phyloP scores from a whole-genome alignment of 148 eudicot species.

The Polygonum maritimum region DNA sequence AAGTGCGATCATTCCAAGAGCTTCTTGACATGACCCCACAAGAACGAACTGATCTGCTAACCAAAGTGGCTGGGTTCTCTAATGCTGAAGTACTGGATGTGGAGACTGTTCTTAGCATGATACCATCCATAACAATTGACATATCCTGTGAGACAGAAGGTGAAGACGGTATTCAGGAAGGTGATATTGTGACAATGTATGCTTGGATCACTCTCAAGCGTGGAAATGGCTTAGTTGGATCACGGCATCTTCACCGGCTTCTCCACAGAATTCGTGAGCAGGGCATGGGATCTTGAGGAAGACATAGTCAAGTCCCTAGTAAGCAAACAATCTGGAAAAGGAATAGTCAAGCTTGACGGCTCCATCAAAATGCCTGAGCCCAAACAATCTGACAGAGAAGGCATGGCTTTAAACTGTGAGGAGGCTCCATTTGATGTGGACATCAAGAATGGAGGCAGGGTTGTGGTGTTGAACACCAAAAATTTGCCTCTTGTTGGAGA shows the following conservation, averaged over 20 bases:
- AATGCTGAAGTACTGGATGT: conserved; percentile 18
- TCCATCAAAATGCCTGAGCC: conserved; percentile 66
- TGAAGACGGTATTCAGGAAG: conserved; percentile 23
- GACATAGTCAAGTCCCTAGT: conserved; percentile 48
- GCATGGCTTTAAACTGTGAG: conserved; percentile 66
- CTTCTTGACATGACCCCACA: conserved; percentile 23
- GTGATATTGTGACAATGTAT: conserved; percentile 21
- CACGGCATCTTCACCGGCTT: conserved; percentile 76
- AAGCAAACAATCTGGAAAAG: conserved; percentile 35
- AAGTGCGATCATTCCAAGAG: conserved; percentile 22
- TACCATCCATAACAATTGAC: conserved; percentile 25
- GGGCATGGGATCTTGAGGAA: conserved; percentile 78
- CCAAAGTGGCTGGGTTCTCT: conserved; percentile 19
- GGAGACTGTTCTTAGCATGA: conserved; percentile 21
- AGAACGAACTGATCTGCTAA: conserved; percentile 21
- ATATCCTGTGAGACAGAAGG: conserved; percentile 24
- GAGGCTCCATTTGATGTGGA: conserved; percentile 87
- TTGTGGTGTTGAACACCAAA: conserved; percentile 72
- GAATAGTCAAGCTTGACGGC: conserved; percentile 50
- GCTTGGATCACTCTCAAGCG: conserved; percentile 27
- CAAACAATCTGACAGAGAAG: conserved; percentile 40
- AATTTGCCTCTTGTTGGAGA: conserved; percentile 87
- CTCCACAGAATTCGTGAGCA: conserved; percentile 59
- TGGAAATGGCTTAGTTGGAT: conserved; percentile 12
- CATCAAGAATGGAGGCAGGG: conserved; percentile 61